Base-by-base conservation (phyloP, 495 filamentous ascomycete species). In the Darksidea phi region DNA sequence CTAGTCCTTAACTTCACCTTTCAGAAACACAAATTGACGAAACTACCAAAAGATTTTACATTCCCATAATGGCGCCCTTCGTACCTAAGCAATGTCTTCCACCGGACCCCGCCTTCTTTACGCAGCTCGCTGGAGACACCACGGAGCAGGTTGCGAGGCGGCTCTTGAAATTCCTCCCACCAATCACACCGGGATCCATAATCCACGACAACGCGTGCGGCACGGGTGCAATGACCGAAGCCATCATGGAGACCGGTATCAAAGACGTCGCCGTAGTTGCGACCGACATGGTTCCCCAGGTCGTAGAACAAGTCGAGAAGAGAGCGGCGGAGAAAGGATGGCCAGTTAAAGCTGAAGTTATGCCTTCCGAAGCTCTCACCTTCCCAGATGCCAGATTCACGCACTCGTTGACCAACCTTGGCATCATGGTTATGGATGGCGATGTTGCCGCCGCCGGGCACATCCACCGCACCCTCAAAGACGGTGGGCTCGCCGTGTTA, bases 361-460 rank as follows among this genome's bases (percentile, higher is more conserved):
- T 51, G 47, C 32, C 32, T 12, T 36, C 45, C 11, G 58, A 66
- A 25, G 18, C 42, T 0, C 24, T 61, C 5, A 45, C 46, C 1
- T 70, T 70, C 48, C 26, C 49, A 23, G 65, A 70, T 46, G 49
- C 67, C 7, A 53, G 58, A 52, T 75, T 76, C 67, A 74, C 72
- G n/a, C 72, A 75, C 69, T 71, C 66, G 45, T 74, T 75, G 59
- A 67, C 73, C 57, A 63, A 53, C 42, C 67, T 73, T 52, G 57
- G 51, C 50, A 67, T 65, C 42, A 65, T 67, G 37, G 61, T 71
- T 34, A 32, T 73, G 11, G 59, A 59, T 21, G 59, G 61, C 21
- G n/a, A n/a, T n/a, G n/a, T n/a, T n/a, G n/a, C n/a, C n/a, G n/a
- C n/a, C n/a, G 70, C 66, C 0, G 58, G 57, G 45, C 62, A 72